A percentile compares a stretch with the other conserved stretches of the same genome.
Evolutionary conservation across 371 early-diverging fungal genomes (phyloP).

Genomic region (Amoeboaphelidium occidentale): DNA sequence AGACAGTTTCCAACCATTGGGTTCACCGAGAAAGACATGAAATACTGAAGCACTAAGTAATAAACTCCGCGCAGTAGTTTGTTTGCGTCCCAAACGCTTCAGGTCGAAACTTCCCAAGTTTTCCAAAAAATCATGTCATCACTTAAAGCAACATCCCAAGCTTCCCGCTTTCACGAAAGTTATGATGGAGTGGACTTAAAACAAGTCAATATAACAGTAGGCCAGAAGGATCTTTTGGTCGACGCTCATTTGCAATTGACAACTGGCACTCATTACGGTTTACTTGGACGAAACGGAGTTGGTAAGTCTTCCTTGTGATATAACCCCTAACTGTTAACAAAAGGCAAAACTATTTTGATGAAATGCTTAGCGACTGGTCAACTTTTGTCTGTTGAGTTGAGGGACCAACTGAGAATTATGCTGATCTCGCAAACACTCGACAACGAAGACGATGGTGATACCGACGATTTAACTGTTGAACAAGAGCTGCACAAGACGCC

Average conservation of each 20-base stretch:
- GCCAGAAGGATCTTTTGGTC: neutral
- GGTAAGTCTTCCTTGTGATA: too few relatives aligned
- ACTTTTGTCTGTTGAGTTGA: conserved; percentile 3
- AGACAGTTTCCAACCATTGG: conserved; percentile 41
- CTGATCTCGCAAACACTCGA: neutral
- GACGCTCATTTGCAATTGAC: neutral
- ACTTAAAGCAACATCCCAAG: neutral
- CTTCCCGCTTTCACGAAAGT: neutral
- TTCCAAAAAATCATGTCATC: neutral
- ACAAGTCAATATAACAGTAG: neutral
- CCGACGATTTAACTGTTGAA: conserved; percentile 3
- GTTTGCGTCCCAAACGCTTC: too few relatives aligned
- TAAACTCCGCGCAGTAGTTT: too few relatives aligned
- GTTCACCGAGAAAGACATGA: conserved; percentile 7
- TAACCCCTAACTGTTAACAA: too few relatives aligned
- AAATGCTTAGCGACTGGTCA: conserved; percentile 1
- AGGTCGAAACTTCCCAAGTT: too few relatives aligned
- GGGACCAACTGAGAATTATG: conserved; percentile 8
- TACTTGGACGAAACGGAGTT: conserved; percentile 19
- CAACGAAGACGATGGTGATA: neutral
- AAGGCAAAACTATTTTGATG: conserved; percentile 9
- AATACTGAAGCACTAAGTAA: too few relatives aligned
- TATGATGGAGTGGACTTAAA: neutral
- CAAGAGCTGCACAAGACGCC: conserved; percentile 7
- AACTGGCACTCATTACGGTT: neutral